Conservation (phyloP, 805 yeast species). For the Candida incommunis region DNA sequence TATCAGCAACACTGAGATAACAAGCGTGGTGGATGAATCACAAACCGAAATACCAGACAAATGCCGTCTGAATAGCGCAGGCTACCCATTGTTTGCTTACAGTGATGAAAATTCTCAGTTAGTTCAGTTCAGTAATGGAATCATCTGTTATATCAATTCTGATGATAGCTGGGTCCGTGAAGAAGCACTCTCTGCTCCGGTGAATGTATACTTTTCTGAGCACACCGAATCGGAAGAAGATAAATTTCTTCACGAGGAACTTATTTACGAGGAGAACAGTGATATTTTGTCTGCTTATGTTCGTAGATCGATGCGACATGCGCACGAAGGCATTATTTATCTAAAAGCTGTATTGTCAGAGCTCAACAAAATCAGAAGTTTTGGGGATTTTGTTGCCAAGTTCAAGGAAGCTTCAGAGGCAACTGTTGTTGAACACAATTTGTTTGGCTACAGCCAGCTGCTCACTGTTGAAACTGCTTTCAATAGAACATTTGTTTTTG, state of each 20-base stretch:
- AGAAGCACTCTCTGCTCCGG: background rate
- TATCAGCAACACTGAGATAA: background rate
- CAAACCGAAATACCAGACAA: background rate
- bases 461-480: slow-evolving; percentile 16
- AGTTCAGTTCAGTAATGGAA: background rate
- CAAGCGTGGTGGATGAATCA: background rate
- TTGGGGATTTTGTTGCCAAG: background rate
- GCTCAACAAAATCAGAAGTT: background rate
- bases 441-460: slow-evolving; percentile 22
- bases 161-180: background rate
- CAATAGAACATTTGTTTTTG: slow-evolving; percentile 19
- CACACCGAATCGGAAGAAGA: background rate
- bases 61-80: background rate
- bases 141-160: background rate
- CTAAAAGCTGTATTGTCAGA: background rate
- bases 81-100: background rate
- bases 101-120: background rate
- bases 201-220: background rate
- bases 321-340: background rate
- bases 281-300: background rate
- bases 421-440: slow-evolving; percentile 8
- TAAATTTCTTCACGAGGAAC: background rate
- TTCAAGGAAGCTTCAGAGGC: slow-evolving; percentile 2
- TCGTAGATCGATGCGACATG: background rate
- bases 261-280: background rate